A percentile compares a stretch with the other conserved stretches of the same genome.
phyloP scores from a whole-genome alignment of 2,329 filamentous ascomycete genomes.

The Pseudogymnoascus sp. region DNA sequence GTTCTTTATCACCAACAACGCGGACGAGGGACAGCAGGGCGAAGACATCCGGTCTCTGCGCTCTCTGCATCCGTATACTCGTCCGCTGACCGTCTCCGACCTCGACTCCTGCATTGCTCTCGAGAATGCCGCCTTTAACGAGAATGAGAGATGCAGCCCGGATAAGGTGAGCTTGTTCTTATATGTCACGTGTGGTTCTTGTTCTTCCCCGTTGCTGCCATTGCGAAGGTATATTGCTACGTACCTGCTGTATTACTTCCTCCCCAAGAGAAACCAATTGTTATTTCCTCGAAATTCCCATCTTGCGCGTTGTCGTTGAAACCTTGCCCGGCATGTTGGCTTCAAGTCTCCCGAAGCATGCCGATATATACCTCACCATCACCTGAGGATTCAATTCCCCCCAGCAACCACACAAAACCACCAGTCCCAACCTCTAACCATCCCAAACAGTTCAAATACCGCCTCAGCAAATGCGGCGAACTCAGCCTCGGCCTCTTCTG shows the following conservation, averaged over 20 bases:
- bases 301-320: not conserved
- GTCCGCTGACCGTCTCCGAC: constrained; percentile 63
- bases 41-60: constrained; percentile 32
- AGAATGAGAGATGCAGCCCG: constrained; percentile 43
- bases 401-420: not conserved
- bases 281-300: not conserved
- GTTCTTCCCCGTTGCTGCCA: not conserved
- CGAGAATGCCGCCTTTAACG: constrained; percentile 50
- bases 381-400: not conserved
- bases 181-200: constrained; percentile 1
- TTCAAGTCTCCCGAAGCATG: not conserved
- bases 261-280: constrained; percentile 5
- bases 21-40: not conserved
- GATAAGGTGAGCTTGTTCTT: constrained; percentile 44
- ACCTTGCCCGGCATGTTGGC: not conserved
- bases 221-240: not conserved
- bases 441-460: constrained; percentile 61
- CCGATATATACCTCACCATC: not conserved
- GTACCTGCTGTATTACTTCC: not conserved
- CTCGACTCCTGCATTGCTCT: constrained; percentile 53
- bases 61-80: constrained; percentile 65
- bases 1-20: not conserved
- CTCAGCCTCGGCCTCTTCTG: constrained; percentile 77
- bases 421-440: not conserved
- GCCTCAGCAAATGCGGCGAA: constrained; percentile 67